Evolutionary conservation across 345 rosid genomes (phyloP).

Genomic region (Corchorus capsularis): DNA sequence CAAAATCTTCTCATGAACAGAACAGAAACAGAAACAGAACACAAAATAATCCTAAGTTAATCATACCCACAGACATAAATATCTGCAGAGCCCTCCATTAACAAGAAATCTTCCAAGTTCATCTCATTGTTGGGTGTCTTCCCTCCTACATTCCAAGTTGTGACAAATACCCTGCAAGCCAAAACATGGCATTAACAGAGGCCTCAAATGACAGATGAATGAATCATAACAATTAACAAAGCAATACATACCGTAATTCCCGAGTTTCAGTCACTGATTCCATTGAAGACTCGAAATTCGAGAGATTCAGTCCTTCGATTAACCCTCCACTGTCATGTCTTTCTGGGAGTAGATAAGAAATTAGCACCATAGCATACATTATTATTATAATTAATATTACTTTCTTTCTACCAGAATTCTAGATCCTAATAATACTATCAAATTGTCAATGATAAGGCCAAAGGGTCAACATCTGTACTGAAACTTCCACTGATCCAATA

Average conservation of each 20-base stretch:
- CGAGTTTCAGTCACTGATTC: slow-evolving; percentile 53
- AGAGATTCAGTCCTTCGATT: slow-evolving; percentile 73
- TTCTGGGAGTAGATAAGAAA: slow-evolving; percentile 45
- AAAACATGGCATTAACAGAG: slow-evolving; percentile 21
- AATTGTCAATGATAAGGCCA: slow-evolving; percentile 27
- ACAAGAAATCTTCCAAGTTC: slow-evolving; percentile 85
- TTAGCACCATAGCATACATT: slow-evolving; percentile 16
- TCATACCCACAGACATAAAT: slow-evolving; percentile 92
- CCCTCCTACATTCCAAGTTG: slow-evolving; percentile 98
- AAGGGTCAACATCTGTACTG: slow-evolving; percentile 23
- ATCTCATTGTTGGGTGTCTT: slow-evolving; percentile 68
- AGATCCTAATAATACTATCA: slow-evolving; percentile 19
- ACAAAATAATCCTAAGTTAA: slow-evolving; percentile 15
- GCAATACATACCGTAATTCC: slow-evolving; percentile 53
- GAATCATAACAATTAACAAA: too few relatives aligned
- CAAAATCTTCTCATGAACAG: not conserved
- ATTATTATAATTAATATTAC: not conserved
- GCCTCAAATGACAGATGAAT: not conserved
- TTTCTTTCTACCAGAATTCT: slow-evolving; percentile 10
- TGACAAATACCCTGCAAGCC: slow-evolving; percentile 65
- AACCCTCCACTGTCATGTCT: slow-evolving; percentile 51
- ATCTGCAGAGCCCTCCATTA: slow-evolving; percentile 81
- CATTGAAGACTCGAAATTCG: slow-evolving; percentile 58
- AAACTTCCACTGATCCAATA: slow-evolving; percentile 13
- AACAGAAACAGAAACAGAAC: slow-evolving; percentile 9